Evolutionary conservation across 2,329 filamentous ascomycete genomes (phyloP), one percentile per base, ranked within the genome.

Genomic region (Neofusicoccum sp.): DNA sequence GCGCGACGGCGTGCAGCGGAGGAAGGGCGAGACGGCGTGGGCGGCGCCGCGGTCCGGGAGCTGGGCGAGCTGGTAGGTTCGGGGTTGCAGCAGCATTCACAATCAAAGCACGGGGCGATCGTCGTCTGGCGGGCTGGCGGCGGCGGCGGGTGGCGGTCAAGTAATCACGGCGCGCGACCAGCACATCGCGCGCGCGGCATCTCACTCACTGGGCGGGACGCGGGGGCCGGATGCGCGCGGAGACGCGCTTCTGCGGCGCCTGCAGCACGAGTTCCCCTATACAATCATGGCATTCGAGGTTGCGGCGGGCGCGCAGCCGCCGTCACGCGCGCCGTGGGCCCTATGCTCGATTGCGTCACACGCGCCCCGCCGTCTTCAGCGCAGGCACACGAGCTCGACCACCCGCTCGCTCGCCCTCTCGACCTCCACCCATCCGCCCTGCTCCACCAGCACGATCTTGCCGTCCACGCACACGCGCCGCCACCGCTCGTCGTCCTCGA

Each of bases 391-490:
- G 40, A 75, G 62, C 54, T 81, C 75, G 20, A 80, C 58, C 2
- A 79, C 74, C 5, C 68, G 48, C 31, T 54, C 41, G n/a, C 28
- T 67, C 33, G 68, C 66, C 14, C 36, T 31, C 7, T 73, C 70
- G 26, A 83, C 79, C 68, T 85, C 83, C 73, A 96, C 84, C 80
- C 85, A 88, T 0, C 92, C 92, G 1, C 83, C 86, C 56, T 80
- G 73, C 20, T 89, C 88, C 0, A 96, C 77, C 62, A 85, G 82
- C 3, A 97, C 85, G 68, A 96, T 96, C 58, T 89, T 91, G 3
- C 93, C 93, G 73, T 98, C 93, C n/a, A 98, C 81, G 72, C 93
- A 98, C 12, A 96, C 84, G 69, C 93, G 86, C 63, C 93, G 82
- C 92, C 92, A 97, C 57, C 86, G 79, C 1, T 78, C 79, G n/a